phyloP scores from a whole-genome alignment of 2,329 filamentous ascomycete genomes.

The Botryotinia globosa region DNA sequence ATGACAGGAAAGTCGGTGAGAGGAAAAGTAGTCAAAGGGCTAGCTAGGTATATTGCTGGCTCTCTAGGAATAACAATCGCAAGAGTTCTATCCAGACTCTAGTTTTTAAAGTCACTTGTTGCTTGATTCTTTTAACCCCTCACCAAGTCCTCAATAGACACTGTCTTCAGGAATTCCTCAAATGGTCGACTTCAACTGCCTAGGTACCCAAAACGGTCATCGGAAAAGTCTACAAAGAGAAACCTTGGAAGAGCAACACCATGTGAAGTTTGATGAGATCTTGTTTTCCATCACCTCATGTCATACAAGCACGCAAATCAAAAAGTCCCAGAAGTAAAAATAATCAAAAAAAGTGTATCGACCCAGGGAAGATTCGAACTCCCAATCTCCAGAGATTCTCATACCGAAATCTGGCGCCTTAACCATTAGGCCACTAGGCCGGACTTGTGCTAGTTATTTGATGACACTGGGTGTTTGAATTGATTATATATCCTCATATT shows the following conservation, averaged over 20 bases:
- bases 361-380: slow-evolving; percentile 32
- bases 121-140: background rate
- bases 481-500: background rate
- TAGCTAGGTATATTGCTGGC: background rate
- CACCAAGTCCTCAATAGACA: background rate
- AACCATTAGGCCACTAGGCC: slow-evolving; percentile 29
- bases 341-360: slow-evolving; percentile 5
- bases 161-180: background rate
- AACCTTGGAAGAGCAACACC: too few species aligned
- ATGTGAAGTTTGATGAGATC: background rate
- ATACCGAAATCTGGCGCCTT: slow-evolving; percentile 31
- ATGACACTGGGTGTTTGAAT: background rate
- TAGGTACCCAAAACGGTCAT: background rate
- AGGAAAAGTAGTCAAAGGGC: background rate
- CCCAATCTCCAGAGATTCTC: slow-evolving; percentile 30
- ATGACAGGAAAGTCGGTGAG: background rate
- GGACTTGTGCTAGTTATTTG: background rate
- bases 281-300: background rate
- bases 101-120: background rate
- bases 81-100: background rate
- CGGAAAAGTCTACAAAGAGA: background rate
- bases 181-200: background rate
- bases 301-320: background rate
- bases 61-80: background rate
- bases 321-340: background rate